Conservation (phyloP, 495 filamentous ascomycete species). For the Annulohypoxylon maeteangense region DNA sequence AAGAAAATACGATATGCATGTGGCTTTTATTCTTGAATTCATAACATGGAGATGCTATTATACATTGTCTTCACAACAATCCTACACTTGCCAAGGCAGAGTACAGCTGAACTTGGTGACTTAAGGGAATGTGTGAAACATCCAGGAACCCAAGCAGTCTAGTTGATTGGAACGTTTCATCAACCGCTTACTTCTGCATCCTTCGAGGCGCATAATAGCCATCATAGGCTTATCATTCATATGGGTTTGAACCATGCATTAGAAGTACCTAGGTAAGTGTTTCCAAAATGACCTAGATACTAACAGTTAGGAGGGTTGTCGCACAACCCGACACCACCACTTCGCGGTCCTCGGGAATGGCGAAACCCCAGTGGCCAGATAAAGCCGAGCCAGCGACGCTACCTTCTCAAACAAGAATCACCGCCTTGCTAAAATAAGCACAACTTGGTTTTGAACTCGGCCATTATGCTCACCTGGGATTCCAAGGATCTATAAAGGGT, state of each 20-base stretch:
- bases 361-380: conserved; percentile 4
- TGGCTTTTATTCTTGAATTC: neutral
- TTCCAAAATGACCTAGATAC: neutral
- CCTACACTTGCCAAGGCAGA: neutral
- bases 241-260: too few species aligned
- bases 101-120: conserved; percentile 12
- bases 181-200: conserved; percentile 8
- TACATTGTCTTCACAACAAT: neutral
- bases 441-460: neutral
- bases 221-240: neutral
- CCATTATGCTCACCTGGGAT: neutral
- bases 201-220: neutral
- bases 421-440: conserved; percentile 14
- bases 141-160: neutral
- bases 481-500: neutral
- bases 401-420: conserved; percentile 30
- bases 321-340: neutral
- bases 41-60: neutral
- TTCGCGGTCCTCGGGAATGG: conserved; percentile 23
- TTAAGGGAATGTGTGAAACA: conserved; percentile 21
- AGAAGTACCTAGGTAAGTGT: too few species aligned
- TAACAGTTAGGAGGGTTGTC: neutral
- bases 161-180: conserved; percentile 23
- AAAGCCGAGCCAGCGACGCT: conserved; percentile 10
- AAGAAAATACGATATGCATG: neutral